Percentiles rank a stretch among this genome's conserved stretches.
Conservation (phyloP, 805 yeast genomes). For the Clavispora santaluciae region DNA sequence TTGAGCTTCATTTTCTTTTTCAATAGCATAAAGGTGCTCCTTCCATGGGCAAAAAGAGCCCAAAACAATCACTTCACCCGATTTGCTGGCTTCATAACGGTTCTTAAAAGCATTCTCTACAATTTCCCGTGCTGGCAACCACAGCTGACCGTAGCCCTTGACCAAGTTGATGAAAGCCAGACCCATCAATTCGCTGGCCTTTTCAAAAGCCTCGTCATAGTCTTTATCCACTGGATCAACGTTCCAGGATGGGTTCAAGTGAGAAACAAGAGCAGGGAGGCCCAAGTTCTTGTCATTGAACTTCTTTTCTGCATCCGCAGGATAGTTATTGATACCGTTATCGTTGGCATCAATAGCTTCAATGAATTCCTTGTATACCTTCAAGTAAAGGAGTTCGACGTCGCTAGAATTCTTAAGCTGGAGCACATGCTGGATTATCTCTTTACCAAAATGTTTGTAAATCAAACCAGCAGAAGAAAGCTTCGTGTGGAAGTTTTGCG, state of each 20-base stretch:
- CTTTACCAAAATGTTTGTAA: constrained; percentile 79
- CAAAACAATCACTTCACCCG: constrained; percentile 72
- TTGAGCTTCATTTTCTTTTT: constrained; percentile 50
- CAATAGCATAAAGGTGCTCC: constrained; percentile 77
- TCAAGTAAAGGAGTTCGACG: constrained; percentile 61
- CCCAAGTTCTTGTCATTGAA: constrained; percentile 72
- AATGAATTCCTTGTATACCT: constrained; percentile 79
- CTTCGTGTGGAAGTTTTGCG: constrained; percentile 61
- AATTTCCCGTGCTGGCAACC: constrained; percentile 84
- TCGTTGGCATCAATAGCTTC: constrained; percentile 96
- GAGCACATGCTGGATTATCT: constrained; percentile 53
- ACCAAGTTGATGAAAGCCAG: constrained; percentile 64
- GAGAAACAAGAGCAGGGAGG: constrained; percentile 71
- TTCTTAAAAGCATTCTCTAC: constrained; percentile 65
- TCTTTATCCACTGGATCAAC: constrained; percentile 59
- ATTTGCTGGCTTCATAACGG: constrained; percentile 57
- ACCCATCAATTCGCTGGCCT: constrained; percentile 83
- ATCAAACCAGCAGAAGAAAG: constrained; percentile 91
- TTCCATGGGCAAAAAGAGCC: constrained; percentile 91
- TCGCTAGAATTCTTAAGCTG: constrained; percentile 32
- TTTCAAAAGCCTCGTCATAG: constrained; percentile 59
- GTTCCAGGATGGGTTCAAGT: constrained; percentile 84
- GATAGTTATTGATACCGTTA: constrained; percentile 78
- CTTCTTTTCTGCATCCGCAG: constrained; percentile 49
- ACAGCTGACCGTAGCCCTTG: constrained; percentile 69